Conservation (phyloP, 192 early-diverging fungal genomes). For the Coemansia guatemalensis region DNA sequence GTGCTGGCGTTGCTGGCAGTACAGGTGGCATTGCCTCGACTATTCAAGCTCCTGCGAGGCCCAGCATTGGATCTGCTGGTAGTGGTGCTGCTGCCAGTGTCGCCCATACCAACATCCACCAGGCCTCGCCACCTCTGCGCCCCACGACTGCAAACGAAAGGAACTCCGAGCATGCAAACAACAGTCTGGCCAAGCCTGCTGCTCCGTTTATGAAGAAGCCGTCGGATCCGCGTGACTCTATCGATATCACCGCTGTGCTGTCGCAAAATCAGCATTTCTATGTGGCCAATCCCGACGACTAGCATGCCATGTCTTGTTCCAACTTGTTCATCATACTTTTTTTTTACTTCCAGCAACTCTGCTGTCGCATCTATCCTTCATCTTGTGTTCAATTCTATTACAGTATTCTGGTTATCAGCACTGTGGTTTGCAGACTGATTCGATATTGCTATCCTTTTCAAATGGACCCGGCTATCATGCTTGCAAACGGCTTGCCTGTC, state of each 20-base stretch:
- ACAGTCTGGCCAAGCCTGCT: not conserved
- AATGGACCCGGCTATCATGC: not conserved
- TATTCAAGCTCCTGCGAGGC: slow-evolving; percentile 6
- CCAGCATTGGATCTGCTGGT: not conserved
- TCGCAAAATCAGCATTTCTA: slow-evolving; percentile 38
- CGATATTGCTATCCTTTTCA: not conserved
- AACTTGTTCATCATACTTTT: too few relatives aligned
- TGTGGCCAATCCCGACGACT: slow-evolving; percentile 43
- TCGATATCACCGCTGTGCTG: slow-evolving; percentile 37
- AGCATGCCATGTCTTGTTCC: not conserved
- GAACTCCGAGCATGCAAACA: not conserved
- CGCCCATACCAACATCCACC: not conserved
- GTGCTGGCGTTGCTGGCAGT: not conserved
- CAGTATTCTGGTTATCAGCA: not conserved
- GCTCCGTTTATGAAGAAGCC: slow-evolving; percentile 5
- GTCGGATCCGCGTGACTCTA: slow-evolving; percentile 29
- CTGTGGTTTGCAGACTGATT: not conserved
- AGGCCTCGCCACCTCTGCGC: slow-evolving; percentile 1
- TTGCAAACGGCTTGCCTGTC: not conserved
- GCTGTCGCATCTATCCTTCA: too few relatives aligned
- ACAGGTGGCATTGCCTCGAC: not conserved
- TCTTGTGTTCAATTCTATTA: too few relatives aligned
- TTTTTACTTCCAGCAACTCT: too few relatives aligned
- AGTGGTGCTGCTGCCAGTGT: not conserved
- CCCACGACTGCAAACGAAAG: slow-evolving; percentile 1